Conservation (phyloP, 2,329 filamentous ascomycete species). For the Diaporthe caulivora region DNA sequence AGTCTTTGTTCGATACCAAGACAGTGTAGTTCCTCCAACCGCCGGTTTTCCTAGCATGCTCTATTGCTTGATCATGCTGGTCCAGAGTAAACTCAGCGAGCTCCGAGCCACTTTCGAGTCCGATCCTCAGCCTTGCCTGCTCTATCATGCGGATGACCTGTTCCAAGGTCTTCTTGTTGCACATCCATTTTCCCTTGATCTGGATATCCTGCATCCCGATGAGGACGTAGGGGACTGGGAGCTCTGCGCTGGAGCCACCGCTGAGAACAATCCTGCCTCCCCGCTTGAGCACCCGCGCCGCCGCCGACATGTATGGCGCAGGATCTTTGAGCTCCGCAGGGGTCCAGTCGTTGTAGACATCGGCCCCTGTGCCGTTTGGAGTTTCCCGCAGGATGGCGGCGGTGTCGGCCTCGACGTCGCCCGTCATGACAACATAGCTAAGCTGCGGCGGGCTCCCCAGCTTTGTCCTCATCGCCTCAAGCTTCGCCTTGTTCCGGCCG, state of each 20-base stretch:
- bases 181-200: constrained; percentile 7
- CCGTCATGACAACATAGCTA: not conserved
- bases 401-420: not conserved
- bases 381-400: not conserved
- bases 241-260: not conserved
- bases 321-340: not conserved
- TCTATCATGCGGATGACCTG: not conserved
- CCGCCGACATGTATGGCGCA: not conserved
- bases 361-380: not conserved
- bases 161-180: not conserved
- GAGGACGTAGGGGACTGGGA: not conserved
- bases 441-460: not conserved
- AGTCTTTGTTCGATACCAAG: not conserved
- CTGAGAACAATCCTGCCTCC: not conserved
- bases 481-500: constrained; percentile 51
- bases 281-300: not conserved
- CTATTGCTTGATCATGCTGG: not conserved
- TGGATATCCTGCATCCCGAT: not conserved
- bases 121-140: not conserved
- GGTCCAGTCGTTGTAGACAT: not conserved
- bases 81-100: not conserved
- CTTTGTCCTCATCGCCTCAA: constrained; percentile 45
- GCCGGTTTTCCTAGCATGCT: not conserved
- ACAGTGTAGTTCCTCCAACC: not conserved
- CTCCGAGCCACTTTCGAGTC: not conserved